phyloP scores from a whole-genome alignment of 2,329 filamentous ascomycete species.

The Dendrostoma leiphaemia region DNA sequence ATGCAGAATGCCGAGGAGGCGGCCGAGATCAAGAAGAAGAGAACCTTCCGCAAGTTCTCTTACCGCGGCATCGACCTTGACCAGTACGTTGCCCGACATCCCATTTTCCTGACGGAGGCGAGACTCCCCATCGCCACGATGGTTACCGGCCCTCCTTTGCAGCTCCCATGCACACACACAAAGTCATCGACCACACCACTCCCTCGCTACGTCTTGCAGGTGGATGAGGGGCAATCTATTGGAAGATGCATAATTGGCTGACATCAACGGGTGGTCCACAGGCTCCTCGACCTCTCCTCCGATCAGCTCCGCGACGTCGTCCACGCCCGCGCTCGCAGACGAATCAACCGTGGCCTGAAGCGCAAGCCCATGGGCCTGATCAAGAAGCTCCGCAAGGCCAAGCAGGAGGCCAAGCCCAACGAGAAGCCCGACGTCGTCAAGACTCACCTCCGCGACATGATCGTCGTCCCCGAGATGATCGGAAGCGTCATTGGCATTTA shows the following conservation, averaged over 20 bases:
- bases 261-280: slow-evolving; percentile 36
- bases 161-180: neutral
- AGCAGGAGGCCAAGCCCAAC: slow-evolving; percentile 98
- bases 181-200: neutral
- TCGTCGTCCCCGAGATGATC: slow-evolving; percentile 99
- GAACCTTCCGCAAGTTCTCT: slow-evolving; percentile 99
- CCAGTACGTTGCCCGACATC: slow-evolving; percentile 66
- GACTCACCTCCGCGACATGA: slow-evolving; percentile 99
- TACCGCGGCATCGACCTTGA: slow-evolving; percentile 99
- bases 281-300: slow-evolving; percentile 97
- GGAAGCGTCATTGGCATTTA: slow-evolving; percentile 98
- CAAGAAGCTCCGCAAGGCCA: slow-evolving; percentile 99
- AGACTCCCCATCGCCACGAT: neutral
- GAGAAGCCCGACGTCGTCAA: slow-evolving; percentile 99
- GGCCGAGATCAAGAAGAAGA: slow-evolving; percentile 99
- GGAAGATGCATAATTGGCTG: slow-evolving; percentile 5
- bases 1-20: slow-evolving; percentile 91
- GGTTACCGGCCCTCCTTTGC: neutral
- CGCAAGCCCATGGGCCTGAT: slow-evolving; percentile 99
- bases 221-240: neutral
- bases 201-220: slow-evolving; percentile 23
- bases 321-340: slow-evolving; percentile 95
- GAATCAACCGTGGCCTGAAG: slow-evolving; percentile 99
- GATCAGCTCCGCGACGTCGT: slow-evolving; percentile 99
- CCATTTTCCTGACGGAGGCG: neutral